Percentiles rank a stretch among this genome's conserved stretches.
phyloP scores from a whole-genome alignment of 2,329 filamentous ascomycete species.

The Hypomyces perniciosus region DNA sequence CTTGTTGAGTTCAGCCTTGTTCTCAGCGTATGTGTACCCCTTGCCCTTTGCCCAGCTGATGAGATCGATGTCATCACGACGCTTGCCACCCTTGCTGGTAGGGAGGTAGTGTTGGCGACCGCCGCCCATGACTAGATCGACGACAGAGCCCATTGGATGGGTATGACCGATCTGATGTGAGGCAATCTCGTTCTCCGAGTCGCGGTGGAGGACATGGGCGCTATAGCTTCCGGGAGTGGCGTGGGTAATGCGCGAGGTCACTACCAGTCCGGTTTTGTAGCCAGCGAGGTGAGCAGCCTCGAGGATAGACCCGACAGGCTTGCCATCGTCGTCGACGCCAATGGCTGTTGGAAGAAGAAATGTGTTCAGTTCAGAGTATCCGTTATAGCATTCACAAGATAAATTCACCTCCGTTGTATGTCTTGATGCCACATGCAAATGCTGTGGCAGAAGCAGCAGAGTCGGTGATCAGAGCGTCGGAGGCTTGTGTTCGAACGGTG shows the following conservation, averaged over 20 bases:
- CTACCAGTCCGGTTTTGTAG: slow-evolving; percentile 20
- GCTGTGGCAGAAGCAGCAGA: slow-evolving; percentile 21
- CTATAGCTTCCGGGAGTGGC: slow-evolving; percentile 20
- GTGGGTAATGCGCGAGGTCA: slow-evolving; percentile 20
- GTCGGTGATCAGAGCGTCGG: slow-evolving; percentile 20
- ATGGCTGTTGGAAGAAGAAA: slow-evolving; percentile 11
- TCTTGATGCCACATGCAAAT: slow-evolving; percentile 20
- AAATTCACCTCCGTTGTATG: slow-evolving; percentile 18
- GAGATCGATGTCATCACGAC: slow-evolving; percentile 18
- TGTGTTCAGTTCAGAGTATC: background rate
- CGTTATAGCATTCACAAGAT: too few relatives aligned
- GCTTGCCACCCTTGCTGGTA: slow-evolving; percentile 14
- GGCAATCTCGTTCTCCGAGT: slow-evolving; percentile 22
- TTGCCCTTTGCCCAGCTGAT: slow-evolving; percentile 18
- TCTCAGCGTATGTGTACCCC: slow-evolving; percentile 17
- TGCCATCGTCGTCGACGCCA: slow-evolving; percentile 18
- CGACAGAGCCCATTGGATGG: slow-evolving; percentile 18
- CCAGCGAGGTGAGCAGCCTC: slow-evolving; percentile 20
- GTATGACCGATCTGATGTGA: slow-evolving; percentile 20
- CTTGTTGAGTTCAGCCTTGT: slow-evolving; percentile 14
- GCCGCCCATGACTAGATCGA: slow-evolving; percentile 20
- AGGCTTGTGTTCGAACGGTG: slow-evolving; percentile 17
- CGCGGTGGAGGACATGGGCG: slow-evolving; percentile 19
- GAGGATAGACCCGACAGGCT: slow-evolving; percentile 20
- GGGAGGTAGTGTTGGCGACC: slow-evolving; percentile 19